Evolutionary conservation across 2,329 filamentous ascomycete species (phyloP).

Genomic region (Sphaceloma murrayae): DNA sequence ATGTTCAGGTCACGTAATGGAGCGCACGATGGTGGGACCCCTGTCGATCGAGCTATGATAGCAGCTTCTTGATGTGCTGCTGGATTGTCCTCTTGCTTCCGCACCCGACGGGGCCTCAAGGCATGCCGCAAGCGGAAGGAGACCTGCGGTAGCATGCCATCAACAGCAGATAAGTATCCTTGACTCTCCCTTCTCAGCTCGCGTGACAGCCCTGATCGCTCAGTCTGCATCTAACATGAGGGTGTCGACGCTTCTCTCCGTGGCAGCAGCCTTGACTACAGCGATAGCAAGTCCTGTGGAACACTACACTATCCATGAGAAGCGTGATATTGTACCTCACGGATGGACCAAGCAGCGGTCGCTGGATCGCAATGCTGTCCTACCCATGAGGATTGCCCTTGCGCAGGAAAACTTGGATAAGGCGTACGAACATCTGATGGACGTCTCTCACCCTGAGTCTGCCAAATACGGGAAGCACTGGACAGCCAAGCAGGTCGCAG

Average conservation of each 20-base stretch:
- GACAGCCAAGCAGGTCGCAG: conserved; percentile 35
- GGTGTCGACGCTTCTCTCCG: conserved; percentile 20
- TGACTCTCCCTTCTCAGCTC: too few species aligned
- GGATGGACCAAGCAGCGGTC: conserved; percentile 25
- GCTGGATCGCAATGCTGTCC: conserved; percentile 24
- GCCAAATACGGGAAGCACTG: conserved; percentile 36
- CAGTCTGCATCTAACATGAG: conserved; percentile 20
- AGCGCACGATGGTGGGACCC: too few species aligned
- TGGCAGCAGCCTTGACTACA: conserved; percentile 19
- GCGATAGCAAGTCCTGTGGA: conserved; percentile 22
- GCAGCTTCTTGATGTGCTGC: too few species aligned
- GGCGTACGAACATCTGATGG: conserved; percentile 26
- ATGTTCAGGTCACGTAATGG: too few species aligned
- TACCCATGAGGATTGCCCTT: conserved; percentile 31
- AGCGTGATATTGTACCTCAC: conserved; percentile 22
- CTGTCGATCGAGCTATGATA: too few species aligned
- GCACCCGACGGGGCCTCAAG: too few species aligned
- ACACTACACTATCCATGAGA: conserved; percentile 27
- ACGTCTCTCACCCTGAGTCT: conserved; percentile 37
- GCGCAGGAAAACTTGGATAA: conserved; percentile 29
- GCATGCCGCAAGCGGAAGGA: too few species aligned
- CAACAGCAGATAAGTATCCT: neutral
- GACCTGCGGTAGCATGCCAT: too few species aligned
- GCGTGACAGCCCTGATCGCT: too few species aligned
- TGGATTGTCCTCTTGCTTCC: too few species aligned